phyloP scores from a whole-genome alignment of 1,284 basidiomycete species.

The Schizophyllum commune region DNA sequence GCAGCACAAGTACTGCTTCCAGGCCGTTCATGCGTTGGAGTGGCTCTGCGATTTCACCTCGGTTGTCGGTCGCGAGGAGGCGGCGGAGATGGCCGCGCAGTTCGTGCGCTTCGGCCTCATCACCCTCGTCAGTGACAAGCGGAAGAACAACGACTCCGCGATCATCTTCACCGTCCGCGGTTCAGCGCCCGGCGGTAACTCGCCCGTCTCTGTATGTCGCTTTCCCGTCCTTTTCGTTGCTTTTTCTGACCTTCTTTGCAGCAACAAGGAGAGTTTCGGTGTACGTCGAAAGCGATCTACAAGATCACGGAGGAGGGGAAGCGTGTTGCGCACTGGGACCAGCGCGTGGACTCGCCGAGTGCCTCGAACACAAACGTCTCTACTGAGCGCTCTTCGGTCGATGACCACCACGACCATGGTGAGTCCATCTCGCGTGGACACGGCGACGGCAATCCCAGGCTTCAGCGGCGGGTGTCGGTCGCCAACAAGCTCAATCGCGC shows the following conservation, averaged over 20 bases:
- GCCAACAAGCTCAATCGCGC: constrained; percentile 61
- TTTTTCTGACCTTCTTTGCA: constrained; percentile 23
- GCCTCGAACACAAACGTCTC: constrained; percentile 57
- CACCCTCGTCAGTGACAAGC: constrained; percentile 77
- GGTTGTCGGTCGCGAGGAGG: constrained; percentile 93
- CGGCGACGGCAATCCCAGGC: constrained; percentile 37
- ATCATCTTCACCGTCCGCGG: constrained; percentile 87
- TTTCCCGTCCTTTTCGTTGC: constrained; percentile 5
- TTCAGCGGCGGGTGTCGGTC: constrained; percentile 72
- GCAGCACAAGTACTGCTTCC: constrained; percentile 76
- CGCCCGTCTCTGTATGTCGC: constrained; percentile 59
- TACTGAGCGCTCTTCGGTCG: constrained; percentile 37
- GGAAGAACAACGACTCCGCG: constrained; percentile 81
- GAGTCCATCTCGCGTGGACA: constrained; percentile 12
- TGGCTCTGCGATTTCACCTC: constrained; percentile 99
- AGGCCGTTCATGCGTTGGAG: constrained; percentile 81
- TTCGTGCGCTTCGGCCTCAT: constrained; percentile 95
- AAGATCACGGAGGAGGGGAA: constrained; percentile 89
- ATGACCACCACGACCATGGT: constrained; percentile 30
- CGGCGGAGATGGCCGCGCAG: constrained; percentile 94
- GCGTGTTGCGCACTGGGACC: constrained; percentile 78
- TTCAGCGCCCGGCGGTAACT: constrained; percentile 65
- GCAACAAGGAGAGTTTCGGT: constrained; percentile 92
- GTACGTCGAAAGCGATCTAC: constrained; percentile 92
- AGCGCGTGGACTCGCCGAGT: constrained; percentile 49